Conservation (phyloP, 139 green algal species). For the Picochlorum sp. region DNA sequence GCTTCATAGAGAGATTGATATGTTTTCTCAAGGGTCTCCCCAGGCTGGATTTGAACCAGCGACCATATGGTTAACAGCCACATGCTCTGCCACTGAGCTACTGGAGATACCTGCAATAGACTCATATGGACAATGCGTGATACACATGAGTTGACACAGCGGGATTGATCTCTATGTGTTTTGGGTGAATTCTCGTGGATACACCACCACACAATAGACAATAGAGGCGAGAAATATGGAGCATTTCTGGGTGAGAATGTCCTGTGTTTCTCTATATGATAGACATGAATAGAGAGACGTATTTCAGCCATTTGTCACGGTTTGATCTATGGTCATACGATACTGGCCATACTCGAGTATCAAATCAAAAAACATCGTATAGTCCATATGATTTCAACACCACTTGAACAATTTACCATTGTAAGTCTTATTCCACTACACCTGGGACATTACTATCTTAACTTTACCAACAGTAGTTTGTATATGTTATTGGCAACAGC, state of each 20-base stretch:
- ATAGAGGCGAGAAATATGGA: too few species aligned
- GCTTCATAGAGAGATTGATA: constrained; percentile 34
- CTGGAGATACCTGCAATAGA: constrained; percentile 26
- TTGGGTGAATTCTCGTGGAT: too few species aligned
- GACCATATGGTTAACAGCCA: constrained; percentile 54
- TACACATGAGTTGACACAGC: too few species aligned
- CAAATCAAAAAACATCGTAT: too few species aligned
- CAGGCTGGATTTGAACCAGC: constrained; percentile 56
- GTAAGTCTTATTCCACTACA: constrained; percentile 36
- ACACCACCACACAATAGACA: too few species aligned
- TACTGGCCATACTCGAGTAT: too few species aligned
- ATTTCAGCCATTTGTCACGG: too few species aligned
- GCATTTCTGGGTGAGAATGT: constrained; percentile 10
- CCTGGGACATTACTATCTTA: constrained; percentile 38
- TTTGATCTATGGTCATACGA: too few species aligned
- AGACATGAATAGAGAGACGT: not conserved
- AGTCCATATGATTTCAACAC: constrained; percentile 33
- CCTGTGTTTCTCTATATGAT: constrained; percentile 30
- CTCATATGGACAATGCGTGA: not conserved
- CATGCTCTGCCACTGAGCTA: constrained; percentile 59
- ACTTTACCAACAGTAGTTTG: constrained; percentile 44
- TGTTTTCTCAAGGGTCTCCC: constrained; percentile 15
- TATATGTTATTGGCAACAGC: constrained; percentile 33
- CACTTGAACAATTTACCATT: constrained; percentile 51
- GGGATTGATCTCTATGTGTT: too few species aligned